Base-by-base conservation (phyloP, 306 rosid species). In the Alnus rubra region DNA sequence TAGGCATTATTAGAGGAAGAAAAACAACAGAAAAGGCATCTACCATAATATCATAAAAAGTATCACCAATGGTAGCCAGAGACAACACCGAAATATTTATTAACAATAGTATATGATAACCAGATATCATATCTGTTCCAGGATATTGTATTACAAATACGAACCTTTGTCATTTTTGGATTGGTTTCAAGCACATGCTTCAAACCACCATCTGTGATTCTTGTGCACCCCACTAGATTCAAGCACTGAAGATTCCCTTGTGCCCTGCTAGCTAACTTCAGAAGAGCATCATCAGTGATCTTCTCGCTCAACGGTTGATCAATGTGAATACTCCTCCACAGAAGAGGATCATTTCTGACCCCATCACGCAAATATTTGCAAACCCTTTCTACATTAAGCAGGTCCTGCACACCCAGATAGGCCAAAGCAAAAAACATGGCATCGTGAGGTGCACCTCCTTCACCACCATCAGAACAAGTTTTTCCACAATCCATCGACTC, bases 181-280 rank as follows among this genome's bases (percentile, higher is more conserved):
- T 90, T 92, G 76, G 76, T 79, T 39, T 86, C 80, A 60, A 92
- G 82, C 62, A 90, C 89, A 23, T 69, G 45, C 63, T 76, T 85
- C 74, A 92, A 76, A 54, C 93, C 93, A 73, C 23, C 45, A 68
- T 90, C 91, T n/a, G 89, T 89, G 47, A 92, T 89, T 68, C 64
- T 60, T 12, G 49, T 6, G 71, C 96, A 90, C 51, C 76, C 76
- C 51, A 86, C 81, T 35, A 92, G 84, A 83, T 67, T 87, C 83
- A 92, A 77, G 86, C 78, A 75, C 75, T 89, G 89, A 60, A 92
- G 86, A 59, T 75, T 58, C 30, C 96, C 92, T 78, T 86, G 87
- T 85, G 97, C 93, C 83, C 89, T 86, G 77, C 63, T 81, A 53
- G 92, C 88, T 81, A 92, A 84, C 52, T 84, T 81, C 7, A 88